A percentile compares a stretch with the other conserved stretches of the same genome.
These are phyloP conservation scores for Mycena galericulata DNA, from an alignment of 768 basidiomycete species.

Conservation along the genomic window DNA sequence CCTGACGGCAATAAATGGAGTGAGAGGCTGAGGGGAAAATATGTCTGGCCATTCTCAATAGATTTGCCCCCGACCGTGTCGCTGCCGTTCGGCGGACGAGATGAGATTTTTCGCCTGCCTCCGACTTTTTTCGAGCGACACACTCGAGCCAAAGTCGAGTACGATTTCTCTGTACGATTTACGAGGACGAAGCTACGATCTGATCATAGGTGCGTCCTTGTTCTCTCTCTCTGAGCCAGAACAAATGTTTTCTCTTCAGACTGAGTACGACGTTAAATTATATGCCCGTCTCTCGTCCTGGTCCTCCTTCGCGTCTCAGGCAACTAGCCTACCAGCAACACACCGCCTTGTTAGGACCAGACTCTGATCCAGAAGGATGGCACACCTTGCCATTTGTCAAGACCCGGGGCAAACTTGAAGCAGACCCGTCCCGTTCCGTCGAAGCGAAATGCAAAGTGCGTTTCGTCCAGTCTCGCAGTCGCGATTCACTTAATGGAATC, in stretches of 20 bases:
- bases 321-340: conserved; percentile 51
- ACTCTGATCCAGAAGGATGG: conserved; percentile 56
- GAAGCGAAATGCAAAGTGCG: conserved; percentile 50
- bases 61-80: conserved; percentile 53
- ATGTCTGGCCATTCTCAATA: conserved; percentile 53
- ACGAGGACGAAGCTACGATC: conserved; percentile 46
- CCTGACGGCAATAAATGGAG: conserved; percentile 29
- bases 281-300: conserved; percentile 48
- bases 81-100: conserved; percentile 33
- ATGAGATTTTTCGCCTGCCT: conserved; percentile 48
- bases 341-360: conserved; percentile 50
- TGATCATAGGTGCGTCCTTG: conserved; percentile 47
- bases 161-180: conserved; percentile 49
- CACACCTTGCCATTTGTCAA: conserved; percentile 40
- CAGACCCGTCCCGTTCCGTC: conserved; percentile 41
- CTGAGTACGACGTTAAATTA: conserved; percentile 47
- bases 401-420: conserved; percentile 45
- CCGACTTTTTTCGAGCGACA: conserved; percentile 55
- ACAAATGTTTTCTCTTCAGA: conserved; percentile 32
- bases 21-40: conserved; percentile 50
- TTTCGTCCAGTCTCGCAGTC: conserved; percentile 7
- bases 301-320: conserved; percentile 46
- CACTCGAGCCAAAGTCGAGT: conserved; percentile 50
- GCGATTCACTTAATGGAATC: conserved; percentile 6
- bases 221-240: not conserved